A percentile compares a stretch with the other conserved stretches of the same genome.
Conservation (phyloP, 192 early-diverging fungal species). For the Gamsiella multidivaricata region DNA sequence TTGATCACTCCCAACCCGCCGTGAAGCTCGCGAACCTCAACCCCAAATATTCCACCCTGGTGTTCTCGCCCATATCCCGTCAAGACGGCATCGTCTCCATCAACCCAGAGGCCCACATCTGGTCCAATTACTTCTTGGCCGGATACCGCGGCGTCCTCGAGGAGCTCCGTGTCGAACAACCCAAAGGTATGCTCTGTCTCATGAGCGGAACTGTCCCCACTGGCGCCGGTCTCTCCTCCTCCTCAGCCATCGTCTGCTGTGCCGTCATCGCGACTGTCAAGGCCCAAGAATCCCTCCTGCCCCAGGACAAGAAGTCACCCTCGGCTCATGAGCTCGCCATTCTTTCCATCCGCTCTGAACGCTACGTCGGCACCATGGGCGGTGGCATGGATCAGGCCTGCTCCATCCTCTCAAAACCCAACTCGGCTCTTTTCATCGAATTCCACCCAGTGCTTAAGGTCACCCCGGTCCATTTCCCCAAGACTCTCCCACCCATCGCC, state of each 20-base stretch:
- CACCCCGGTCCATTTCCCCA: constrained; percentile 74
- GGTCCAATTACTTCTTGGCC: constrained; percentile 95
- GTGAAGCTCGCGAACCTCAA: constrained; percentile 68
- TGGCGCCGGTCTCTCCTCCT: constrained; percentile 88
- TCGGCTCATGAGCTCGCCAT: constrained; percentile 67
- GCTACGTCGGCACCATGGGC: constrained; percentile 80
- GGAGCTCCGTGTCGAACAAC: constrained; percentile 48
- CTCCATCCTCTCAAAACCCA: constrained; percentile 80
- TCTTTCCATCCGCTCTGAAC: constrained; percentile 84
- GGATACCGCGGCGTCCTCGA: constrained; percentile 83
- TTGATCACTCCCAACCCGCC: constrained; percentile 32
- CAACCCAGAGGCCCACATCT: constrained; percentile 67
- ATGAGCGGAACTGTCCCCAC: constrained; percentile 85
- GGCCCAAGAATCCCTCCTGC: constrained; percentile 59
- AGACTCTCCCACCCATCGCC: constrained; percentile 59
- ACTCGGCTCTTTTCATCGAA: constrained; percentile 80
- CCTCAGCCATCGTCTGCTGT: constrained; percentile 85
- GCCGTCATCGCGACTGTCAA: constrained; percentile 74
- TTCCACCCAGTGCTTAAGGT: constrained; percentile 79
- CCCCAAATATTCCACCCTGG: constrained; percentile 61
- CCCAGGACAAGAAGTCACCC: constrained; percentile 15
- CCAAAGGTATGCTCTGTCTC: constrained; percentile 75
- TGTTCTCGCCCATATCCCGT: constrained; percentile 55
- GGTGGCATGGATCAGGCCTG: constrained; percentile 94
- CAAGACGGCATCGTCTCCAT: constrained; percentile 75